Base-by-base conservation (phyloP, 306 rosid genomes). In the Quercus alba region DNA sequence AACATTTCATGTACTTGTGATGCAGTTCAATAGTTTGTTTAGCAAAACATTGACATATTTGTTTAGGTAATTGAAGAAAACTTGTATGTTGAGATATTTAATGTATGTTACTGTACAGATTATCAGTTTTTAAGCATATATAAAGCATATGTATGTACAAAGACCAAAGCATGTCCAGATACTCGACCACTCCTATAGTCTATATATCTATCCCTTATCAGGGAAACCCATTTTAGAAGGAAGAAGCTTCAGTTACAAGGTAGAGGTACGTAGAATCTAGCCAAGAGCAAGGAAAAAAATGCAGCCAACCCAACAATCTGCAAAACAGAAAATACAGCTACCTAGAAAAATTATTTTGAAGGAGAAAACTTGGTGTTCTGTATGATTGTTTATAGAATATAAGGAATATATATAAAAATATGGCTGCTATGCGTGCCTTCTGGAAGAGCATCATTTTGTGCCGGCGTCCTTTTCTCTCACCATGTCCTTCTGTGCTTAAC, bases 381-480 rank as follows among this genome's bases (percentile, higher is more conserved):
- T 33, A 71, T 38, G 59, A 62, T 21, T 33, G 28, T 59, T 52
- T 66, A 44, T 35, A 80, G 28, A 15, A 63, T 72, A 78, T 26
- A 67, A 31, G 38, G 55, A 66, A 56, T 72, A 28, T 56, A 62
- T 7, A 31, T 46, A 74, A 30, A 59, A 78, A 35, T 33, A 58
- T 8, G 75, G 67, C 49, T 91, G n/a, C n/a, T n/a, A n/a, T n/a
- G n/a, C n/a, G n/a, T n/a, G n/a, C n/a, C n/a, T n/a, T n/a, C n/a
- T n/a, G 94, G 83, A 49, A 86, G 63, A 86, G 74, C 88, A 85
- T 85, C 75, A 84, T 21, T 84, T 88, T 94, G 82, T 84, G 82
- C 75, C 92, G 94, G 62, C 84, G 84, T 38, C 79, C 88, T 83
- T 89, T 85, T 85, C 83, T 88, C 83, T 94, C 98, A 31, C 97